Evolutionary conservation across 805 yeast genomes (phyloP), one percentile per base, ranked within the genome.

Genomic region (Pichia paraexigua): DNA sequence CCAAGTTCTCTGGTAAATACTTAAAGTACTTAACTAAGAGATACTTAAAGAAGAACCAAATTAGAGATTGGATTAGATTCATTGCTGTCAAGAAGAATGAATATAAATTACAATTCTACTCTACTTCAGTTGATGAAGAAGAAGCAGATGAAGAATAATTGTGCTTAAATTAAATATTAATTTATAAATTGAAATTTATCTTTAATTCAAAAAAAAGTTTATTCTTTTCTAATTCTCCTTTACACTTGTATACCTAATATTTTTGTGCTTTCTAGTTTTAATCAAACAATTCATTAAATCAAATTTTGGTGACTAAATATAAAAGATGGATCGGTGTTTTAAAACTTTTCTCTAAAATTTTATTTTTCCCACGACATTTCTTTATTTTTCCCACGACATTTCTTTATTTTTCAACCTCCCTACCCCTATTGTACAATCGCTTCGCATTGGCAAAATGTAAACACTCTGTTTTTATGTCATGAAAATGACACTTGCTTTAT

Each of bases 31-130:
- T 94, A 74, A 88, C 98, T 71, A 95, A 94, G 90, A 92, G 95
- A 83, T 94, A 88, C 94, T 88, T 94, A 79, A 95, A 92, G 96
- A 94, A 94, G 88, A 89, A 91, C 92, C 95, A 88, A 80, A 87
- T 92, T 82, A 90, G 97, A 83, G 98, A 94, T 83, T 92, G 98
- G 98, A 91, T 92, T 78, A 94, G 98, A 84, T 91, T 92, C 71
- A 96, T 92, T 64, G 87, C 98, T 63, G 84, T 86, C 71, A 86
- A 90, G 81, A 87, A 87, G 78, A 88, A 91, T 85, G 84, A 82
- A 76, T 94, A 94, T 88, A 87, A 87, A 77, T 83, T 92, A 81
- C 91, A 94, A 77, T 92, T 92, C 97, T 94, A 88, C 97, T 89
- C 95, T 76, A 94, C 92, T 75, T 90, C 92, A 68, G 92, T 76